Percentiles rank a stretch among this genome's conserved stretches.
Evolutionary conservation across 768 basidiomycete genomes (phyloP).

Genomic region (Naganishia kalamii): DNA sequence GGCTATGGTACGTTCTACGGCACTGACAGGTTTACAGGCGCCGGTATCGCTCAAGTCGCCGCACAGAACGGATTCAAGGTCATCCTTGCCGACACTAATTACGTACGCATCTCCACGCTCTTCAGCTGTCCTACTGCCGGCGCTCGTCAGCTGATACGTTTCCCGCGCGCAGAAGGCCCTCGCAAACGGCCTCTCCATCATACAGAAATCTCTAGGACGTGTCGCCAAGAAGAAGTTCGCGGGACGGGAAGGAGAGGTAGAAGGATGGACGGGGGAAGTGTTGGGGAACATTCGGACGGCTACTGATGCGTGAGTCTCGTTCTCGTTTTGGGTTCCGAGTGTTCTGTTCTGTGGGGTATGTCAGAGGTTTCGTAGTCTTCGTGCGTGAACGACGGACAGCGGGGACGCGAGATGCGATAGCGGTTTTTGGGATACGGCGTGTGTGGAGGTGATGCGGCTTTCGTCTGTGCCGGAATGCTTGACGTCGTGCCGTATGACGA

Average conservation of each 20-base stretch:
- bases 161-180: constrained; percentile 5
- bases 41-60: constrained; percentile 50
- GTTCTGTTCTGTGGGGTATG: neutral
- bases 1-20: neutral
- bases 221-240: constrained; percentile 47
- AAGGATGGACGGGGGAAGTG: constrained; percentile 23
- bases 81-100: constrained; percentile 46
- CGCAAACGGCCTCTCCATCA: constrained; percentile 47
- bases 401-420: neutral
- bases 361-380: neutral
- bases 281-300: constrained; percentile 45
- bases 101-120: constrained; percentile 31
- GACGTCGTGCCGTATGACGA: neutral
- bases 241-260: constrained; percentile 27
- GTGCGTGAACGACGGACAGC: neutral
- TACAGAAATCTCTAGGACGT: constrained; percentile 47
- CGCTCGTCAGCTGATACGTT: neutral
- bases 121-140: neutral
- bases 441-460: neutral
- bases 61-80: constrained; percentile 49
- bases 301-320: constrained; percentile 46
- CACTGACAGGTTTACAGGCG: constrained; percentile 30
- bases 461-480: neutral
- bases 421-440: neutral
- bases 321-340: too few species aligned